phyloP scores from a whole-genome alignment of 2,329 filamentous ascomycete genomes.

The Clonostachys rhizophaga region DNA sequence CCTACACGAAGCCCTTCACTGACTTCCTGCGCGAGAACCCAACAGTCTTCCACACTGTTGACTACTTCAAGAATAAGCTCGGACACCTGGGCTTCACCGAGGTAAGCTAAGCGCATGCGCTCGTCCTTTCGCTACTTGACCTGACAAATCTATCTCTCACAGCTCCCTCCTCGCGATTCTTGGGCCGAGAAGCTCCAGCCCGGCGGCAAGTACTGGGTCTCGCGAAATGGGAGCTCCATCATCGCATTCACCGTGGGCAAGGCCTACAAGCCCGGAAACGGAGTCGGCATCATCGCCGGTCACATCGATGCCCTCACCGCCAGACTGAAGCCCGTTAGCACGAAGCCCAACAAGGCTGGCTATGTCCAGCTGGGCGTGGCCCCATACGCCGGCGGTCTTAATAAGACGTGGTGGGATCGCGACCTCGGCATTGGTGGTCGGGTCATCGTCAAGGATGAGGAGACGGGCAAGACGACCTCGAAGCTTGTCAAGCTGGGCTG shows the following conservation, averaged over 20 bases:
- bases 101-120: constrained; percentile 31
- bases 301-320: constrained; percentile 92
- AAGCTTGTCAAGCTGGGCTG: constrained; percentile 89
- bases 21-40: constrained; percentile 87
- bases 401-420: constrained; percentile 94
- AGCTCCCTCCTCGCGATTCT: constrained; percentile 73
- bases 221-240: constrained; percentile 79
- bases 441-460: constrained; percentile 73
- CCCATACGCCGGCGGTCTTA: constrained; percentile 84
- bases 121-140: not conserved
- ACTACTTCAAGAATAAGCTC: constrained; percentile 71
- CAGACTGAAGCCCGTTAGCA: constrained; percentile 85
- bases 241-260: constrained; percentile 83
- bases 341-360: constrained; percentile 76
- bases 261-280: constrained; percentile 78
- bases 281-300: constrained; percentile 81
- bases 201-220: constrained; percentile 85
- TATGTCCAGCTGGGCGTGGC: constrained; percentile 89
- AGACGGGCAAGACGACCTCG: constrained; percentile 69
- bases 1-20: constrained; percentile 79
- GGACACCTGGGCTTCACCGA: constrained; percentile 67
- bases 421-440: constrained; percentile 88
- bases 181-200: constrained; percentile 70
- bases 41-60: constrained; percentile 87
- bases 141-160: constrained; percentile 5